Conservation (phyloP, 768 basidiomycete species). For the Asterophora parasitica region DNA sequence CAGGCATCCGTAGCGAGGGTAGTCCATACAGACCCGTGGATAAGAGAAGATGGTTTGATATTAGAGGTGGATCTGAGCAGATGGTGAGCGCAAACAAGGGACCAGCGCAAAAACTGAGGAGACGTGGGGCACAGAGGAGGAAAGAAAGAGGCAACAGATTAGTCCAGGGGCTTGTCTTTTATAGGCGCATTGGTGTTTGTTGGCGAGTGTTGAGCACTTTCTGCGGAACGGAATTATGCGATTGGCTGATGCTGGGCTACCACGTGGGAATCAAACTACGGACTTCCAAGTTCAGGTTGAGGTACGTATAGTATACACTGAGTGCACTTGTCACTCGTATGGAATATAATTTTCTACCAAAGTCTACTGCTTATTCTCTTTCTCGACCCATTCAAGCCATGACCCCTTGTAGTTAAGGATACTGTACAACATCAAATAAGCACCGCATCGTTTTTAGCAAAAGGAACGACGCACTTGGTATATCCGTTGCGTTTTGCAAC, state of each 20-base stretch:
- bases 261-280: too few species aligned
- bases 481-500: constrained; percentile 79
- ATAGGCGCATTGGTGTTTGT: constrained; percentile 20
- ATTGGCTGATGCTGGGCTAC: constrained; percentile 39
- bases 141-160: constrained; percentile 10
- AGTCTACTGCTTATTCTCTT: constrained; percentile 30
- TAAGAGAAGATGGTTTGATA: too few species aligned
- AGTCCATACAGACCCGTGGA: too few species aligned
- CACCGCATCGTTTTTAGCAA: background rate
- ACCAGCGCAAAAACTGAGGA: background rate
- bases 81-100: too few species aligned
- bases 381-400: constrained; percentile 82
- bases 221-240: constrained; percentile 42
- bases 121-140: background rate
- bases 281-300: too few species aligned
- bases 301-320: too few species aligned
- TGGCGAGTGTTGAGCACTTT: constrained; percentile 38
- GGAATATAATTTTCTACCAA: background rate
- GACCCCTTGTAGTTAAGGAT: constrained; percentile 79
- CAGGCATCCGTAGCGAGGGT: too few species aligned
- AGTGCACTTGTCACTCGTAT: too few species aligned
- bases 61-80: too few species aligned
- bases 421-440: constrained; percentile 26
- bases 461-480: constrained; percentile 52
- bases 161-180: constrained; percentile 17